phyloP scores from a whole-genome alignment of 169 alveolate species.

The Cryptosporidium sp. region DNA sequence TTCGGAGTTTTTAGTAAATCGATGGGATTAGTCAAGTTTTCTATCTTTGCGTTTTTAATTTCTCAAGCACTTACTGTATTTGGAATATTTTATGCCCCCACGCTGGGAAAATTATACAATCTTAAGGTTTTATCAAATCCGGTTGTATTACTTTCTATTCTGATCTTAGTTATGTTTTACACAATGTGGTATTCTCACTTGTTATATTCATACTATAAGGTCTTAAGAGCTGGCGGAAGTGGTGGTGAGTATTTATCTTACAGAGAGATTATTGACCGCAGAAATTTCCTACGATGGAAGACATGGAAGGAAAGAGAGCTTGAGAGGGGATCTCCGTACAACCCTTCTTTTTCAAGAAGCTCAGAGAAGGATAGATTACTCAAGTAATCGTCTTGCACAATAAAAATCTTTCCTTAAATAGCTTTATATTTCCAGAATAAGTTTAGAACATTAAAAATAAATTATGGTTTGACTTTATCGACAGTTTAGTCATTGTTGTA shows the following conservation, averaged over 20 bases:
- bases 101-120: neutral
- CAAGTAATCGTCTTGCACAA: conserved; percentile 5
- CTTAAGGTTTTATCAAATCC: neutral
- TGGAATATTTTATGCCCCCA: conserved; percentile 51
- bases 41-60: conserved; percentile 23
- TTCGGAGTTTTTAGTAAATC: conserved; percentile 48
- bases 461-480: neutral
- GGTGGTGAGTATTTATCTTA: conserved; percentile 72
- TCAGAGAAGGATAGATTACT: conserved; percentile 66
- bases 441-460: neutral
- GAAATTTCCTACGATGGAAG: conserved; percentile 71
- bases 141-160: conserved; percentile 21
- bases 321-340: conserved; percentile 63
- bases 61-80: conserved; percentile 7
- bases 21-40: conserved; percentile 17
- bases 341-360: conserved; percentile 53
- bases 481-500: neutral
- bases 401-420: neutral
- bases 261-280: conserved; percentile 68
- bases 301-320: conserved; percentile 75
- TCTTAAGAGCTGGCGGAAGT: conserved; percentile 62
- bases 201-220: conserved; percentile 58
- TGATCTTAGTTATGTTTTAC: conserved; percentile 14
- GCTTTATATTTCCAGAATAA: neutral
- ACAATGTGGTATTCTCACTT: conserved; percentile 58